phyloP scores from a whole-genome alignment of 2,329 filamentous ascomycete genomes.

The Pseudogymnoascus sp. region DNA sequence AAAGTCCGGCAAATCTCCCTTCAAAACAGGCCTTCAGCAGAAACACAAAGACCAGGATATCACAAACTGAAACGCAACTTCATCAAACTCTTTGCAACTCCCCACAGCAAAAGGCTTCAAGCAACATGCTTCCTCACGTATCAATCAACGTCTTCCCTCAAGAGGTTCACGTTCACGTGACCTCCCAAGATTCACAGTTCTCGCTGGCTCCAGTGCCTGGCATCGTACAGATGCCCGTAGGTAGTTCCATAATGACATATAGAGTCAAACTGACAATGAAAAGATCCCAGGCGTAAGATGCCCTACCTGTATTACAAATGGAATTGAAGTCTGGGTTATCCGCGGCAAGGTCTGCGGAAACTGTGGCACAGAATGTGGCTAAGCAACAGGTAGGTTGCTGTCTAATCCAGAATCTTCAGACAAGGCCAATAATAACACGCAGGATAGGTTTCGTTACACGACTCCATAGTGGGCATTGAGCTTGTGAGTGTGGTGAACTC shows the following conservation, averaged over 20 bases:
- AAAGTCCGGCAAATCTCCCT: neutral
- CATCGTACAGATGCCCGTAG: neutral
- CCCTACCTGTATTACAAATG: constrained; percentile 42
- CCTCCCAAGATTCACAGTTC: neutral
- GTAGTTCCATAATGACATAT: neutral
- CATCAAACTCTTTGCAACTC: neutral
- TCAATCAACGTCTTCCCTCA: neutral
- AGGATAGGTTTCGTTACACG: neutral
- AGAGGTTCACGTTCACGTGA: neutral
- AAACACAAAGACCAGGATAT: neutral
- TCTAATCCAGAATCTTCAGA: neutral
- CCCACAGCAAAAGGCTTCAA: neutral
- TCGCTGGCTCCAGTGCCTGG: neutral
- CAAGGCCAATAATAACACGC: neutral
- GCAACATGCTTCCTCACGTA: neutral
- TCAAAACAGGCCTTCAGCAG: neutral
- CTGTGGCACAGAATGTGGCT: constrained; percentile 41
- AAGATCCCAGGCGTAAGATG: constrained; percentile 45
- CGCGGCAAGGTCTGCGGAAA: constrained; percentile 44
- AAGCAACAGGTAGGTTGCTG: constrained; percentile 2
- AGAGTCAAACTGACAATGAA: neutral
- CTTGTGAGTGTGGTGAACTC: neutral
- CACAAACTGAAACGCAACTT: neutral
- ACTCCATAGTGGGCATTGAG: neutral
- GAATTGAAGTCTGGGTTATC: constrained; percentile 49